Conservation (phyloP, 176 grass and related monocot species). For the Lolium multiflorum region DNA sequence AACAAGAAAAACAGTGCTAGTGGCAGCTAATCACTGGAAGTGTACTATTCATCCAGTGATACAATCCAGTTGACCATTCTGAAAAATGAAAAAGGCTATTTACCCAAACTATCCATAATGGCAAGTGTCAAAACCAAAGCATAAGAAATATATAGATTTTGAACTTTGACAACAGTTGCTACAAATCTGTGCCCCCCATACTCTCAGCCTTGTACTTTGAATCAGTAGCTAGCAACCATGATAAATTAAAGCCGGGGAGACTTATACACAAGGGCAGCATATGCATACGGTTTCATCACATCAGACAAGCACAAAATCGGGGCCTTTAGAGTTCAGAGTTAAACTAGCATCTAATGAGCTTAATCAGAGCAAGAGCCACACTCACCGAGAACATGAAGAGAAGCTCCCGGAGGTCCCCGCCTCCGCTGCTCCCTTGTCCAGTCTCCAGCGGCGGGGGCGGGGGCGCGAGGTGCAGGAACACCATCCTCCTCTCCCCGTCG, state of each 20-base stretch:
- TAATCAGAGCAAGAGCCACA: constrained; percentile 2
- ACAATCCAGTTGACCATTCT: not conserved
- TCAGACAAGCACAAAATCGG: constrained; percentile 8
- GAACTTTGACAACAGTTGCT: not conserved
- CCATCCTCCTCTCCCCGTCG: constrained; percentile 65
- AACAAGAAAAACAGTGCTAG: not conserved
- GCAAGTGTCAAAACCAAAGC: not conserved
- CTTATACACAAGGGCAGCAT: not conserved
- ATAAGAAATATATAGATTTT: not conserved
- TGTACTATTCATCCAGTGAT: not conserved
- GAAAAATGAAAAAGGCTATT: not conserved
- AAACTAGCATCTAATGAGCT: not conserved
- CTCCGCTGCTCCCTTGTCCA: constrained; percentile 14
- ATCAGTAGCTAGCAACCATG: not conserved
- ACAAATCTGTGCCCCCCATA: not conserved
- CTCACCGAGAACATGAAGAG: constrained; percentile 96
- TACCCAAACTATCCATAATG: not conserved
- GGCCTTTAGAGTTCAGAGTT: constrained; percentile 23
- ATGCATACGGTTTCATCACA: not conserved
- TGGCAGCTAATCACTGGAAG: not conserved
- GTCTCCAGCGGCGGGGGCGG: constrained; percentile 40
- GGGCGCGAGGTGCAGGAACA: constrained; percentile 69
- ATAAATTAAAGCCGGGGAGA: not conserved
- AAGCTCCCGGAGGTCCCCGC: constrained; percentile 60
- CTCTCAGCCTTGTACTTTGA: not conserved